Percentiles rank a stretch among this genome's conserved stretches.
Conservation (phyloP, 805 yeast species). For the Tetrapisispora iriomotensis region DNA sequence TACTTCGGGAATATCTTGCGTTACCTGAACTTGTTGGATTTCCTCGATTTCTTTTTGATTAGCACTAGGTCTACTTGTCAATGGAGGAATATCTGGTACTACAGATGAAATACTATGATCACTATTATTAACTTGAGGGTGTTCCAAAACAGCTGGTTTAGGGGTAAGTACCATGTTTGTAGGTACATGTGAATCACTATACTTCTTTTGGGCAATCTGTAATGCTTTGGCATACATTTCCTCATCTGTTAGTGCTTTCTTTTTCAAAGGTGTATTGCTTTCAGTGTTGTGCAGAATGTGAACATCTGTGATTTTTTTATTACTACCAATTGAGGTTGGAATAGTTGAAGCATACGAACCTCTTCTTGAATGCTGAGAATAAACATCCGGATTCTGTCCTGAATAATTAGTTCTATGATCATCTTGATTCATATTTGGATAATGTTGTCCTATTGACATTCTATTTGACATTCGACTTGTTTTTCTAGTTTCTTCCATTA, state of each 20-base stretch:
- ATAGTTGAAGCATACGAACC: background rate
- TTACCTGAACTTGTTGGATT: too few species aligned
- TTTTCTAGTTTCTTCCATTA: background rate
- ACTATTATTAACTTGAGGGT: background rate
- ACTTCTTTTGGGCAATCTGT: conserved; percentile 43
- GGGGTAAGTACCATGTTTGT: background rate
- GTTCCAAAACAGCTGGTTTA: background rate
- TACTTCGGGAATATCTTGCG: too few species aligned
- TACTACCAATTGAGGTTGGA: conserved; percentile 1
- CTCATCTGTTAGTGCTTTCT: conserved; percentile 29
- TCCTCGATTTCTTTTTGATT: too few species aligned
- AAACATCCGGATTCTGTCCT: background rate
- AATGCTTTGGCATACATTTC: conserved; percentile 51
- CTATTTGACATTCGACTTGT: conserved; percentile 19
- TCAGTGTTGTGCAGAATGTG: background rate
- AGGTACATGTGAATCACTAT: conserved; percentile 7
- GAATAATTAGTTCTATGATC: background rate
- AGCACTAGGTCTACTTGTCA: background rate
- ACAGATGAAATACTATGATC: too few species aligned
- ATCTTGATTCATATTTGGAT: background rate
- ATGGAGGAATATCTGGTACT: background rate
- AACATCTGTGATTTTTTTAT: background rate
- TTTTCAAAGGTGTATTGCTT: background rate
- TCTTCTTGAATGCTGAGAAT: conserved; percentile 1
- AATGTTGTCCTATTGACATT: conserved; percentile 14